A percentile compares a stretch with the other conserved stretches of the same genome.
These are phyloP conservation scores for Mariannaea sp. DNA, from an alignment of 2,329 filamentous ascomycete species.

Conservation along the genomic window DNA sequence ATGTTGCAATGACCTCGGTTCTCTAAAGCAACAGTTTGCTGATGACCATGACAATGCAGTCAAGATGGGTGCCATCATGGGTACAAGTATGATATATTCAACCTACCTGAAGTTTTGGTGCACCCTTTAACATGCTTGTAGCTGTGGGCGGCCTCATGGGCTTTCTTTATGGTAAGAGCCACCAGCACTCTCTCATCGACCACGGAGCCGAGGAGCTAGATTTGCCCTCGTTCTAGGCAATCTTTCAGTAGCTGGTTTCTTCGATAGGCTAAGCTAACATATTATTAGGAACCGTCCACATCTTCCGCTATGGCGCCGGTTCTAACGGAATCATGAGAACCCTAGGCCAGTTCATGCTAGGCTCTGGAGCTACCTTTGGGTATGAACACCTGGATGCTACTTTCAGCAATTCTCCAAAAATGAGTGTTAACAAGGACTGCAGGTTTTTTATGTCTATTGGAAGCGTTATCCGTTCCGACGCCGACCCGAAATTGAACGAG, in stretches of 20 bases:
- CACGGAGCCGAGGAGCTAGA: slow-evolving; percentile 1
- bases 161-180: slow-evolving; percentile 86
- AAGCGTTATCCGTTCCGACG: slow-evolving; percentile 91
- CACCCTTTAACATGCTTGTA: slow-evolving; percentile 49
- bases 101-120: background rate
- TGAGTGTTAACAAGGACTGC: slow-evolving; percentile 27
- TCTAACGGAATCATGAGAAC: slow-evolving; percentile 93
- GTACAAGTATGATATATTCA: slow-evolving; percentile 74
- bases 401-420: slow-evolving; percentile 1
- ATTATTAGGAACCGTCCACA: slow-evolving; percentile 81
- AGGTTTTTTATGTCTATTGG: slow-evolving; percentile 99
- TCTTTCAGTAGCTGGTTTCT: slow-evolving; percentile 1
- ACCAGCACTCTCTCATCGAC: slow-evolving; percentile 2
- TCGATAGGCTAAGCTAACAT: slow-evolving; percentile 22
- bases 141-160: slow-evolving; percentile 96
- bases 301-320: slow-evolving; percentile 92
- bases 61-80: slow-evolving; percentile 99
- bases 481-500: slow-evolving; percentile 74
- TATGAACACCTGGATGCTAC: slow-evolving; percentile 47
- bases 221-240: background rate
- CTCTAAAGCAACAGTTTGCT: slow-evolving; percentile 20
- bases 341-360: slow-evolving; percentile 94
- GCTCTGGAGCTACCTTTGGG: slow-evolving; percentile 95
- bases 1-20: slow-evolving; percentile 16
- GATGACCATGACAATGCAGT: slow-evolving; percentile 33